A percentile compares a stretch with the other conserved stretches of the same genome.
Evolutionary conservation across 2,329 filamentous ascomycete species (phyloP).

Genomic region (Paecilomyces fulvus): DNA sequence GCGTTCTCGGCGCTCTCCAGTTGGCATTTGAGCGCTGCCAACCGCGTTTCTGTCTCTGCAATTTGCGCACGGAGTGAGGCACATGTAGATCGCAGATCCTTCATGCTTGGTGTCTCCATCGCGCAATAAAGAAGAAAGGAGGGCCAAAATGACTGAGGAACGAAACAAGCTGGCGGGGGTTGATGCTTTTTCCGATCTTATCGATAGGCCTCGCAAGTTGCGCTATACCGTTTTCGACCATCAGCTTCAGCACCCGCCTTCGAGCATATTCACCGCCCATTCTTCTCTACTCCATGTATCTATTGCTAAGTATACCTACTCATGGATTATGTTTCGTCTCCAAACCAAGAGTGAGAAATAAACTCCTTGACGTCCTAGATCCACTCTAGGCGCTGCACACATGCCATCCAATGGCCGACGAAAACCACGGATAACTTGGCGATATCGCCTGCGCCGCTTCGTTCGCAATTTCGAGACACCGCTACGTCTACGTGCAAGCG

Average conservation of each 20-base stretch:
- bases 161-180: background rate
- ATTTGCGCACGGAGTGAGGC: constrained; percentile 29
- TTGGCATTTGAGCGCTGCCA: constrained; percentile 26
- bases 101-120: constrained; percentile 7
- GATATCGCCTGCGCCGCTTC: constrained; percentile 7
- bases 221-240: background rate
- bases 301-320: background rate
- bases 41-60: constrained; percentile 26
- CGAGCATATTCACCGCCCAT: background rate
- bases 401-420: background rate
- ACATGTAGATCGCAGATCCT: constrained; percentile 17
- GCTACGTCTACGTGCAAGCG: constrained; percentile 7
- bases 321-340: background rate
- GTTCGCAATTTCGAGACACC: constrained; percentile 5
- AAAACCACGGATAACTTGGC: constrained; percentile 6
- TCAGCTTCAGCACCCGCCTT: background rate
- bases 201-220: background rate
- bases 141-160: background rate
- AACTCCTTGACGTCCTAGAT: background rate
- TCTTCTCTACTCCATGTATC: background rate
- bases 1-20: constrained; percentile 24
- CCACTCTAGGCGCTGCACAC: background rate
- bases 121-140: background rate
- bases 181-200: background rate
- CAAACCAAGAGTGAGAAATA: background rate